Base-by-base conservation (phyloP, 768 basidiomycete species). In the Kockovaella imperatae region DNA sequence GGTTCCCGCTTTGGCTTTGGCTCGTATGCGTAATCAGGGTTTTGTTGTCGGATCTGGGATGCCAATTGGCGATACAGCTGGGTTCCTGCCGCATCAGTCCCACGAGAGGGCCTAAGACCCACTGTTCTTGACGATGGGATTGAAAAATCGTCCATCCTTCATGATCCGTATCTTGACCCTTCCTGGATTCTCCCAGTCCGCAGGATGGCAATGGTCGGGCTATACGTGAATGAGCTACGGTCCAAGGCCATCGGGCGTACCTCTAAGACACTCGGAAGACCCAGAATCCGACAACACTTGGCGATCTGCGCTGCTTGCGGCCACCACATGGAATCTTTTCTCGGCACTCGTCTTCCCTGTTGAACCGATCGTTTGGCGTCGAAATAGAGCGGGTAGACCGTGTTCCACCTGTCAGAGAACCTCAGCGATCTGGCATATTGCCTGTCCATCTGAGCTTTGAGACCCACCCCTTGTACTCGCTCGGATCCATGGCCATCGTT, bases 111-210 rank as follows among this genome's bases (percentile, higher is more conserved):
- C 57, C 49, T 90, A 75, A 7, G 21, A 60, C 72, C 59, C n/a
- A 75, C 74, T 68, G 50, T 69, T 74, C 48, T 66, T 67, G 56
- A 74, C 60, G 8, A 62, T 61, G 0, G 70, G 52, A 41, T 73
- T 71, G 25, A 68, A 43, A 28, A 58, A 71, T 49, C 54, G 50
- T 1, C 72, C 71, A 24, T 70, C 67, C 36, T 57, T 44, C 43
- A 52, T 43, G 36, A 72, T 42, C 64, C 86, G 86, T 20, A 97
- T 86, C 55, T 88, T 80, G 50, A 99, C 87, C 21, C 93, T 79
- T 7, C 93, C 93, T 0, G 93, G 93, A 69, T 99, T 99, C 64
- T 86, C 91, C 93, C 93, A 99, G 70, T 99, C 93, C 43, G 87
- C 79, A 10, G 93, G 93, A 63, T 99, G 93, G 23, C 79, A 75